phyloP scores from a whole-genome alignment of 176 grass and related monocot species.

The Oryza glumipatula region DNA sequence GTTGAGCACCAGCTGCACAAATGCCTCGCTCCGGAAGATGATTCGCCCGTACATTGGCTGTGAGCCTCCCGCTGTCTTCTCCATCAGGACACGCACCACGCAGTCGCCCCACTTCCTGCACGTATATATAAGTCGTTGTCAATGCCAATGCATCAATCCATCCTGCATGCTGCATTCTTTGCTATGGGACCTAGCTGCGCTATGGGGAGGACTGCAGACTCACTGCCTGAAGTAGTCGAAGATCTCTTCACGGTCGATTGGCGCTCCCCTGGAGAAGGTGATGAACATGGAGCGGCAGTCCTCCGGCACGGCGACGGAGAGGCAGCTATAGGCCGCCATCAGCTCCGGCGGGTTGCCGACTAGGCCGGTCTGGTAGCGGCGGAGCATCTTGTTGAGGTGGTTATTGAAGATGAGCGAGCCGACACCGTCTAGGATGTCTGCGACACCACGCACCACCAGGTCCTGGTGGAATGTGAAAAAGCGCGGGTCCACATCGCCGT shows the following conservation, averaged over 20 bases:
- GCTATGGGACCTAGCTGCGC: no score
- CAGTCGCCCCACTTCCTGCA: slow-evolving; percentile 50
- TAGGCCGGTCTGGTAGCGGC: slow-evolving; percentile 11
- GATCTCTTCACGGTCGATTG: slow-evolving; percentile 55
- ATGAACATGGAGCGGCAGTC: slow-evolving; percentile 73
- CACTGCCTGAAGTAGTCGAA: slow-evolving; percentile 64
- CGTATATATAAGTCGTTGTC: background rate
- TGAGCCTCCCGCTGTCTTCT: background rate
- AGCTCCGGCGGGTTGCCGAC: slow-evolving; percentile 16
- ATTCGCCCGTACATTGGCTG: slow-evolving; percentile 46
- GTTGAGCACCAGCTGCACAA: slow-evolving; percentile 41
- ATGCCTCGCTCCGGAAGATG: slow-evolving; percentile 40
- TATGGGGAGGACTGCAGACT: background rate
- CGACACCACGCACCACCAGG: slow-evolving; percentile 35
- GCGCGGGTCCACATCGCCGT: slow-evolving; percentile 22
- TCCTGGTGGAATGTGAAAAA: slow-evolving; percentile 61
- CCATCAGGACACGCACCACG: slow-evolving; percentile 44
- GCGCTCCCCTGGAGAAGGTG: slow-evolving; percentile 54
- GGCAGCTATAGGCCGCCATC: background rate
- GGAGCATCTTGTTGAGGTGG: slow-evolving; percentile 17
- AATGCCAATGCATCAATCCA: background rate
- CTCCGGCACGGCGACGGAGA: background rate
- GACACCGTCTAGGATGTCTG: slow-evolving; percentile 38
- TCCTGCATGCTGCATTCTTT: background rate
- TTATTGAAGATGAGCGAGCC: slow-evolving; percentile 62